Evolutionary conservation across 257 asterid genomes (phyloP).

Genomic region (Rauvolfia tetraphylla): DNA sequence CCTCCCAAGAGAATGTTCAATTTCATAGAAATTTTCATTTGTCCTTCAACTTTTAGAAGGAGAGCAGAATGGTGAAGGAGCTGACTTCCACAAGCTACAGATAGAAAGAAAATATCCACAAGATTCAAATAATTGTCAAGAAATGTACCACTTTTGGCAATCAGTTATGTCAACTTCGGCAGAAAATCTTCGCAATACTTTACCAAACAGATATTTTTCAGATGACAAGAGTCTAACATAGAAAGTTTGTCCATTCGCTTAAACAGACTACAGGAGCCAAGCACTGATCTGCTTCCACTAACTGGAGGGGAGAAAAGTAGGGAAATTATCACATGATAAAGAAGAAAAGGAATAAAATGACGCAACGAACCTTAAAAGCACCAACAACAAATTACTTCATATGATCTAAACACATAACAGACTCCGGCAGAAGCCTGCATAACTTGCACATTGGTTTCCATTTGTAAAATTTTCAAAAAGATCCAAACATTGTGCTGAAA

Average conservation of each 20-base stretch:
- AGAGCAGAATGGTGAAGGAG: neutral
- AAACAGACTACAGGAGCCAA: neutral
- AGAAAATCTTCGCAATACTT: neutral
- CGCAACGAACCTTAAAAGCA: neutral
- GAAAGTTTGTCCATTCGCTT: neutral
- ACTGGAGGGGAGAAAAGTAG: neutral
- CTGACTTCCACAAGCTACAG: neutral
- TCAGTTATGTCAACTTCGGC: neutral
- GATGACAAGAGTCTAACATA: neutral
- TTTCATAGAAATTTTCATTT: no score
- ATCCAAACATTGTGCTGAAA: neutral
- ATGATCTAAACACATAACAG: neutral
- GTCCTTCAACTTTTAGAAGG: neutral
- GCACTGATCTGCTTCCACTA: neutral
- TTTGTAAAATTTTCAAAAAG: neutral
- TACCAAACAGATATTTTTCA: neutral
- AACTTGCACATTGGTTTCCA: no score
- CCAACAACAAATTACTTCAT: neutral
- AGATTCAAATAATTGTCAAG: neutral
- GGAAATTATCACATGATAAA: neutral
- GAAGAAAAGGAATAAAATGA: neutral
- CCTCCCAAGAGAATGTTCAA: neutral
- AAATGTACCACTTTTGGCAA: no score
- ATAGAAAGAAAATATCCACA: neutral
- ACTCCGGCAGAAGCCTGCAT: neutral